phyloP scores from a whole-genome alignment of 179 eudicot species.

The Heliamphora ciliata region DNA sequence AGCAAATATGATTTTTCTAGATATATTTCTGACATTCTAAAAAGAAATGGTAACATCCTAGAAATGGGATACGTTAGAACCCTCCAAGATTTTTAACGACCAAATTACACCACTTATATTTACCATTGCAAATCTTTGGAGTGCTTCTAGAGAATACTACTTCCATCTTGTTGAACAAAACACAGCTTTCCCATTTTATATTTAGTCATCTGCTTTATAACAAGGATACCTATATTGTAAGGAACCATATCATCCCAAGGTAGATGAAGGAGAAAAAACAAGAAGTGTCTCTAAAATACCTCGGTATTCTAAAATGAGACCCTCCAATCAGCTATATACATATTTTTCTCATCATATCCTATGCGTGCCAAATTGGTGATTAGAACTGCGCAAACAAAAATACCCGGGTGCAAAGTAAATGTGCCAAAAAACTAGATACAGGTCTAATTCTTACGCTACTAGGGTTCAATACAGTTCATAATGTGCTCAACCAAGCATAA shows the following conservation, averaged over 20 bases:
- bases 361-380: constrained; percentile 92
- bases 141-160: not conserved
- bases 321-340: constrained; percentile 99
- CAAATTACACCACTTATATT: too few species aligned
- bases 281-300: constrained; percentile 31
- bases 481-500: constrained; percentile 94
- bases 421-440: constrained; percentile 92
- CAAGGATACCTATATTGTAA: too few species aligned
- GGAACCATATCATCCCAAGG: not conserved
- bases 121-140: not conserved
- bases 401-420: constrained; percentile 94
- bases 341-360: constrained; percentile 94
- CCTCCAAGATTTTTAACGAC: not conserved
- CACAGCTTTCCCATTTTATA: not conserved
- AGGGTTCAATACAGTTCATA: constrained; percentile 94
- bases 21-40: not conserved
- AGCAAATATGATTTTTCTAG: not conserved
- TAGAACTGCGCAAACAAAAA: constrained; percentile 95
- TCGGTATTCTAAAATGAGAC: constrained; percentile 88
- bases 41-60: not conserved
- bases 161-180: not conserved
- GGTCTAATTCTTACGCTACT: constrained; percentile 75
- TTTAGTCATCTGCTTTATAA: not conserved
- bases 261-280: constrained; percentile 1
- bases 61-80: not conserved